Base-by-base conservation (phyloP, 2,329 filamentous ascomycete genomes). In the Fusarium domesticum region DNA sequence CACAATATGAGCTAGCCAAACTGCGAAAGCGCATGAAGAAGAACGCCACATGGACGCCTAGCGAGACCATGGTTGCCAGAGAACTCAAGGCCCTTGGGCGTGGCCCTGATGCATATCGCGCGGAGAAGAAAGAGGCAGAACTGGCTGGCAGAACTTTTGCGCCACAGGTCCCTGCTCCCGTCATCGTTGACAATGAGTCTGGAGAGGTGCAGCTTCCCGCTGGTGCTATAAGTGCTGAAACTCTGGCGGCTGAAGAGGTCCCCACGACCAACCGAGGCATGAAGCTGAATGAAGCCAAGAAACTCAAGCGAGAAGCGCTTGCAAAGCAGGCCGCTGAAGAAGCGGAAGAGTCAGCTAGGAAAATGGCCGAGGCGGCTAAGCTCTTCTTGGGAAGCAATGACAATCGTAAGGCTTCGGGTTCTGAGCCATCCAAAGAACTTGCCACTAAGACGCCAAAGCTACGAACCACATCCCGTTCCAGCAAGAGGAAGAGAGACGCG, bases 11-110 rank as follows among this genome's bases (percentile, higher is more conserved):
- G 61, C 71, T 86, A 36, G 82, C 81, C 1, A 78, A 82, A 51
- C 73, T 93, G 6, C 75, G 88, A 48, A 93, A 93, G 68, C 78
- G 85, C 15, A 93, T 93, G 88, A 93, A 93, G 77, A 93, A 93
- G 74, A 93, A 93, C 60, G 85, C 87, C 0, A 84, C 87, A 5
- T 93, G 88, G 88, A 83, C 81, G 3, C 88, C 88, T 0, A 91
- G 86, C 51, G 85, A 89, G 57, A 91, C 88, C 0, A 93, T 93
- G 88, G 87, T 92, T 51, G 80, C 85, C 14, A 76, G 87, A 20
- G 87, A 92, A 65, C 77, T 93, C 1, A 86, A 86, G 62, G 73
- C 74, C 16, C 75, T 89, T 15, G 83, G 83, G 1, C 82, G 88
- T 35, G 83, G 83, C 3, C 74, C 80, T 14, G 81, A 84, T 40